Conservation (phyloP, 805 yeast species). For the Vanderwaltozyma verrucispora region DNA sequence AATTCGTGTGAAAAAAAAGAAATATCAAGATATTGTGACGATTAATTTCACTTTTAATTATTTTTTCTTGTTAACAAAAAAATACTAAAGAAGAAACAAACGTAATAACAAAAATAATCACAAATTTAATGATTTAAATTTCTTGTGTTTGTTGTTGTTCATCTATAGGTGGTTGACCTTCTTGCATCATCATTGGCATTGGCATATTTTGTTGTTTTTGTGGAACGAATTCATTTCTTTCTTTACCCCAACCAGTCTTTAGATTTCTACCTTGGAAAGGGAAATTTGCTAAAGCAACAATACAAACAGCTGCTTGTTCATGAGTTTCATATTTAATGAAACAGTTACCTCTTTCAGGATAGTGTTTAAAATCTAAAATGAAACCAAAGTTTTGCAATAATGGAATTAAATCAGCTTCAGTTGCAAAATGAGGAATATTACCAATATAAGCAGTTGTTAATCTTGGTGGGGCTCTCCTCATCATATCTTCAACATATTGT, state of each 20-base stretch:
- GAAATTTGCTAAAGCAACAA: slow-evolving; percentile 63
- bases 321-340: slow-evolving; percentile 81
- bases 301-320: slow-evolving; percentile 82
- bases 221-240: slow-evolving; percentile 29
- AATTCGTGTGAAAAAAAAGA: too few species aligned
- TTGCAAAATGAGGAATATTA: slow-evolving; percentile 66
- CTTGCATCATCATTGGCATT: slow-evolving; percentile 2
- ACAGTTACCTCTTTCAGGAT: slow-evolving; percentile 76
- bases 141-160: too few species aligned
- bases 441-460: slow-evolving; percentile 76
- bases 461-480: slow-evolving; percentile 62
- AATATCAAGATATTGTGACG: too few species aligned
- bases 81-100: too few species aligned
- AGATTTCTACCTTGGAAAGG: slow-evolving; percentile 65
- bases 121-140: too few species aligned
- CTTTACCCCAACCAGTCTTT: slow-evolving; percentile 84
- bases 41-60: too few species aligned
- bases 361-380: slow-evolving; percentile 69
- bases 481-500: slow-evolving; percentile 55
- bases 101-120: too few species aligned
- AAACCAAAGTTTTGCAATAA: slow-evolving; percentile 70
- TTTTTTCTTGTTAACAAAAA: too few species aligned
- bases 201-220: slow-evolving; percentile 5
- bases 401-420: slow-evolving; percentile 63
- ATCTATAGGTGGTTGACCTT: not conserved